Evolutionary conservation across 768 basidiomycete genomes (phyloP), one percentile per base, ranked within the genome.

Genomic region (Exidia glandulosa): DNA sequence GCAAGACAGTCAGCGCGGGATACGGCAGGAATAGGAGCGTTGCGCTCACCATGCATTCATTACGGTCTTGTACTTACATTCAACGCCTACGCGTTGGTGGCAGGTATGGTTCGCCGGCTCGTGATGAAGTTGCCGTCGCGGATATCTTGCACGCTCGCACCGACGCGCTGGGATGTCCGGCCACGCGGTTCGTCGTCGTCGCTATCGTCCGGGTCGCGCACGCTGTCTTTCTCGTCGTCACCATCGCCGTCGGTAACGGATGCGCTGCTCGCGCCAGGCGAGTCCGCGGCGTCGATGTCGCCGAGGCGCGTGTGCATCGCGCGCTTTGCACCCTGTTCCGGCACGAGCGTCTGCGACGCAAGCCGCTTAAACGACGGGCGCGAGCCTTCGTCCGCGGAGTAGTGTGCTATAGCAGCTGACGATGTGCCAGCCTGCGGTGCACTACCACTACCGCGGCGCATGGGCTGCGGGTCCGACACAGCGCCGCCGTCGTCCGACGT

Each of bases 341-440:
- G 84, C 1, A 77, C 87, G n/a, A 90, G 71, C 10, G 85, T 85
- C 72, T 87, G 85, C 54, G 85, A 86, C 1, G 88, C 82, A 36
- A 87, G 68, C 50, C 88, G 75, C 75, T 90, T 90, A 67, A 87
- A 88, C 31, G 82, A 77, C 12, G 88, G 88, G 1, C 88, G 50
- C 25, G 36, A 54, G 50, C 50, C 30, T 23, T 54, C 50, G 30
- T 54, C 50, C 50, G 50, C 25, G 23, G 48, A 13, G 14, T 14
- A 37, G 36, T 37, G 19, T 37, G 36, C 36, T 10, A 19, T 19
- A 9, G 36, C 36, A 37, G 36, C 36, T 9, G 10, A 10, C 10
- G 36, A 37, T 37, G 36, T 37, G 9, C 36, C 36, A 9, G 36
- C 36, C 10, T 10, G 10, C 9, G 36, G 36, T 19, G 19, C 36